Base-by-base conservation (phyloP, 2,329 filamentous ascomycete genomes). In the Helotiales sp. region DNA sequence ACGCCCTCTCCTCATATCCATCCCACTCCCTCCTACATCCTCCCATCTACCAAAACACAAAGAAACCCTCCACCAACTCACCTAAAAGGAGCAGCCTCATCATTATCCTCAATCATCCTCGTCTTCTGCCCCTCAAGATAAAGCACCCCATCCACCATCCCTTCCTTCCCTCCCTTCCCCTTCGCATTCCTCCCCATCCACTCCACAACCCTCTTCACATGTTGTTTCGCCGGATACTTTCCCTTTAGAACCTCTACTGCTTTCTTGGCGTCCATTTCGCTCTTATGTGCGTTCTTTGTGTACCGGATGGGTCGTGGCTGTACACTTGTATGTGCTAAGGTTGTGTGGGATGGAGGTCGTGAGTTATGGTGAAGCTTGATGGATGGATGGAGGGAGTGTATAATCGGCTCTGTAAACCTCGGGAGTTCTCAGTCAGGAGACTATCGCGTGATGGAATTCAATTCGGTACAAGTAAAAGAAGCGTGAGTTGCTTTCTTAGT, bases 41-140 rank as follows among this genome's bases (percentile, higher is more conserved):
- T n/a, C n/a, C n/a, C n/a, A n/a, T n/a, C n/a, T n/a, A n/a, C n/a
- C n/a, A n/a, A n/a, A n/a, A 38, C 29, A 17, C 9, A 8, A 13
- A 8, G 34, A 29, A 44, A 30, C 44, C 7, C 24, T n/a, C n/a
- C n/a, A n/a, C n/a, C 31, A 54, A 55, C 38, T 66, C 53, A 92
- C 86, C 91, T 83, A 73, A 96, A 97, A 24, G 86, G 91, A 68
- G 86, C 83, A 7, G 87, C 81, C 70, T 90, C 86, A 74, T 98
- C 95, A 70, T 91, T 93, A 73, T 99, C 93, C 75, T 98, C 93
- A 47, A 90, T 83, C 73, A 96, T 79, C 70, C 84, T 86, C 62
- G 87, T 91, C 73, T 88, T 85, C 70, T 93, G 89, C 54, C 87
- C 89, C 77, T 98, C 93, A 46, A 98, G 81, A 72, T 97, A 99